Percentiles rank a stretch among this genome's conserved stretches.
Conservation (phyloP, 192 early-diverging fungal species). For the Backusella westeae region DNA sequence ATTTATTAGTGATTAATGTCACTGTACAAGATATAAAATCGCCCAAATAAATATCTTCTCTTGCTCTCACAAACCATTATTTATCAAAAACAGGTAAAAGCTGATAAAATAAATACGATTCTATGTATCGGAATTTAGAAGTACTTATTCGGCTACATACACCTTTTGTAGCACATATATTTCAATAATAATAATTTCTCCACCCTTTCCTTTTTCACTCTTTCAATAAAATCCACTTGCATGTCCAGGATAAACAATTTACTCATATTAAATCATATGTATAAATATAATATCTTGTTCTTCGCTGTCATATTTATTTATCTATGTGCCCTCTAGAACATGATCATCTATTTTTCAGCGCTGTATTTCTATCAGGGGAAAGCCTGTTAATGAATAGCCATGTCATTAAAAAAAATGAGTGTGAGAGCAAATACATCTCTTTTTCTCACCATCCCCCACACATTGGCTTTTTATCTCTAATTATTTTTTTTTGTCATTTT, state of each 20-base stretch:
- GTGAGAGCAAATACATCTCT: not conserved
- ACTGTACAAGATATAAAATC: too few species aligned
- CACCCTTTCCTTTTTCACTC: not conserved
- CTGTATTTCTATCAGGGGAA: not conserved
- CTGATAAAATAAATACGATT: not conserved
- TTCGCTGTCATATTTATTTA: not conserved
- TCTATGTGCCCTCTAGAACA: not conserved
- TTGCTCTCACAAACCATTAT: not conserved
- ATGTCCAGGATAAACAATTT: not conserved
- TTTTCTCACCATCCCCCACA: not conserved
- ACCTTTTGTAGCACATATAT: not conserved
- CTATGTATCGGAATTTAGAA: conserved; percentile 2
- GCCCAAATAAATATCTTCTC: not conserved
- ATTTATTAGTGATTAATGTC: not conserved
- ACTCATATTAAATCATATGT: not conserved
- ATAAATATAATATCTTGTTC: not conserved
- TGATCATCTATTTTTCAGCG: not conserved
- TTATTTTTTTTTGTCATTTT: not conserved
- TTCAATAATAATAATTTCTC: not conserved
- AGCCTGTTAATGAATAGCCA: not conserved
- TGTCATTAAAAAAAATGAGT: not conserved
- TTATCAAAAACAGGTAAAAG: not conserved
- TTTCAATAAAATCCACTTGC: not conserved
- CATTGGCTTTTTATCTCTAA: not conserved
- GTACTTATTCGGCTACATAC: not conserved